Base-by-base conservation (phyloP, 2,329 filamentous ascomycete species). In the Trichophyton verrucosum region DNA sequence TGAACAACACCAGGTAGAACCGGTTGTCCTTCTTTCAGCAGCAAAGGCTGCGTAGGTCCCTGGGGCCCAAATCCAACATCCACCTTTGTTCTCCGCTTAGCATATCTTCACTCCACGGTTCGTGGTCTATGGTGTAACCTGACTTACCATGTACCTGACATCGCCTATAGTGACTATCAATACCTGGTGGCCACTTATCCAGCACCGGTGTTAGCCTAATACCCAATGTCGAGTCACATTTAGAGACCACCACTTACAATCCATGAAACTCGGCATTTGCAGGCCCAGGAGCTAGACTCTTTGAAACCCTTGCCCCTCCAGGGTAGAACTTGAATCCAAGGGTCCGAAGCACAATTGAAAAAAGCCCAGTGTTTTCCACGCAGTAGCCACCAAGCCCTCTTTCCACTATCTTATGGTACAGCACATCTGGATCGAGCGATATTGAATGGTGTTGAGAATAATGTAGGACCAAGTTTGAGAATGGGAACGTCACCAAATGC, bases 21-120 rank as follows among this genome's bases (percentile, higher is more conserved):
- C 8, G 72, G 72, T 13, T 65, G 63, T 20, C 68, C 64, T n/a
- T 78, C 72, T 20, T 75, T 68, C 1, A 88, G 72, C 1, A 78
- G 78, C 42, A 88, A 70, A 5, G 85, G 84, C 15, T 73, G 71
- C 1, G 81, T 85, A 2, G 83, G 76, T 6, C 82, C 81, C 66
- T 85, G 81, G 20, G 81, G 82, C 55, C 86, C 86, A 67, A 88
- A 88, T 3, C 80, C 82, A 9, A 85, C 81, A 68, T 88, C 86
- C 8, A 82, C 70, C 67, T 80, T 56, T 47, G 6, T 11, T 11
- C 40, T 17, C 17, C 44, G 9, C 7, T 47, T 33, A 22, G n/a
- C 11, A 5, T 20, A 13, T 22, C 3, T 27, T 51, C 11, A 38
- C 33, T 38, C 33, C 9, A 38, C 33, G 11, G 11, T 38, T 38